Evolutionary conservation across 2,329 filamentous ascomycete species (phyloP), one percentile per base, ranked within the genome.

Genomic region (Colletotrichum paranaense): DNA sequence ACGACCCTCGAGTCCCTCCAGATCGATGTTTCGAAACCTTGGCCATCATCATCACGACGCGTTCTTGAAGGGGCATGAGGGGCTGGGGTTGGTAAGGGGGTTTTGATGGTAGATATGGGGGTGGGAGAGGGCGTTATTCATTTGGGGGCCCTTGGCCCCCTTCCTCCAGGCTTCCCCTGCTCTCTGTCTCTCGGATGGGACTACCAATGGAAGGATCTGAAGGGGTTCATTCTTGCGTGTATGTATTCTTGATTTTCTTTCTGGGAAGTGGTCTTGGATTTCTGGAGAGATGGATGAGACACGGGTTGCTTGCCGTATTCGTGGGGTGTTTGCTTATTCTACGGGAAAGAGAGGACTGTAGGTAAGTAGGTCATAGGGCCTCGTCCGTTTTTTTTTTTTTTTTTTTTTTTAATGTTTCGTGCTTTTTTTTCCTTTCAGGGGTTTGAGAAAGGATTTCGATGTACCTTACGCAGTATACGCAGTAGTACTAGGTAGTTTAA

Each of bases 1-100:
- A 46, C 38, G 16, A 19, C 38, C 38, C 38, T 46, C 38, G 7
- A 19, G 16, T 19, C 32, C 30, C 7, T 11, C 19, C 19, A 7
- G 46, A 24, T 59, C 24, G 38, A 19, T 28, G 6, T 9, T 35
- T 57, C 46, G 35, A 12, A 19, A 16, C 26, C 55, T 55, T 55
- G 56, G 68, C 32, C 38, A 30, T 60, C 63, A 62, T 72, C 63
- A 49, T 67, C 22, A 46, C 63, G 28, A 46, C 63, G 28, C 68
- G 62, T 67, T 67, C 56, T 28, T 49, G 16, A 46, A n/a, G 38
- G 38, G 38, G 38, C 38, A 30, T 19, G 14, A 16, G 38, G 38
- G 38, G 38, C 14, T 46, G 38, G 14, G 38, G 38, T 9, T 30
- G 38, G 12, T 30, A 30, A 30, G 35, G 35, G 32, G 32, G 32